phyloP scores from a whole-genome alignment of 1,284 basidiomycete species.

The Irpex sp. region DNA sequence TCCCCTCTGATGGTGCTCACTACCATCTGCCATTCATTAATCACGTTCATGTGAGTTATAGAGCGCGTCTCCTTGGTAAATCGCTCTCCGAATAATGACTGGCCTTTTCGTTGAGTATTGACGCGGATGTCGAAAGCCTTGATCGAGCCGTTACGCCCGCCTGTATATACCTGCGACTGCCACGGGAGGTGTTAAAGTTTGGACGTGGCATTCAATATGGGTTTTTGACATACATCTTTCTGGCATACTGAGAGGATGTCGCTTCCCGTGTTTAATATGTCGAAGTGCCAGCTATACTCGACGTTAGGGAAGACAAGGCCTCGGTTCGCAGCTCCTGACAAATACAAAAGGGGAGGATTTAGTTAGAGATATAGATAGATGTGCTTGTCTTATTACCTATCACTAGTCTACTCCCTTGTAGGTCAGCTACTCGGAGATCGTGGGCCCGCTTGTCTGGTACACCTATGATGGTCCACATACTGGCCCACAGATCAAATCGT shows the following conservation, averaged over 20 bases:
- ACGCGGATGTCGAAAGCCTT: constrained; percentile 55
- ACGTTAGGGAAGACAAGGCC: constrained; percentile 53
- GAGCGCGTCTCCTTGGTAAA: constrained; percentile 36
- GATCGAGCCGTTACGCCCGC: constrained; percentile 58
- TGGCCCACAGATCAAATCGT: neutral
- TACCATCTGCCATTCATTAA: constrained; percentile 52
- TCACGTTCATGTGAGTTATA: constrained; percentile 46
- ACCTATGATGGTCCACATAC: constrained; percentile 15
- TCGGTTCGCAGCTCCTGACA: constrained; percentile 8
- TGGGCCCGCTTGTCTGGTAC: constrained; percentile 20
- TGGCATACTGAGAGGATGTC: constrained; percentile 60
- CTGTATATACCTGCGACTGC: constrained; percentile 45
- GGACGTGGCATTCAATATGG: neutral
- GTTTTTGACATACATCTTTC: constrained; percentile 36
- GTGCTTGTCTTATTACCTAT: constrained; percentile 39
- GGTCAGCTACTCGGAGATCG: constrained; percentile 56
- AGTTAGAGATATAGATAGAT: neutral
- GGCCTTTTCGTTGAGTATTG: constrained; percentile 25
- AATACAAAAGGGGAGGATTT: neutral
- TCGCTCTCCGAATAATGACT: constrained; percentile 38
- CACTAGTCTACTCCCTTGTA: constrained; percentile 44
- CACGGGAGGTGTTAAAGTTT: neutral
- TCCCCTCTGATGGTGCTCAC: constrained; percentile 57
- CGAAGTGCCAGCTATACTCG: constrained; percentile 28
- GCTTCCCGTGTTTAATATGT: constrained; percentile 45